Evolutionary conservation across 805 yeast species (phyloP), one percentile per base, ranked within the genome.

Genomic region (Metschnikowia picachoensis): DNA sequence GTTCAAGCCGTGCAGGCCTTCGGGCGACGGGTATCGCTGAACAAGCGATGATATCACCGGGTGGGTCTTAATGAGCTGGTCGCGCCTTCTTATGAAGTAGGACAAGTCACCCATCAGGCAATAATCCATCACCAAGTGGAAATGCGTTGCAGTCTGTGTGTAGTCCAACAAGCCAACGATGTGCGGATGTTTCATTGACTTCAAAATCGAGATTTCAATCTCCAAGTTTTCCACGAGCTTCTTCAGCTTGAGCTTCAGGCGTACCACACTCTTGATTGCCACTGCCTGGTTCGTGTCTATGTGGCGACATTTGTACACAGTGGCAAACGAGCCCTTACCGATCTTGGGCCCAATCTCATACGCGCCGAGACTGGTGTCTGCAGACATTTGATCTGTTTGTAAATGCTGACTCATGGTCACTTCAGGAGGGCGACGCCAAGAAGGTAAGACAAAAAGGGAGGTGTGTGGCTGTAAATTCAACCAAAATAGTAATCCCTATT

Each of bases 301-400:
- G 57, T 83, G 74, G 47, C 77, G 73, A 43, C 97, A 96, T 66
- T 88, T 90, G 72, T 87, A 92, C 25, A 94, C 99, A 51, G 84
- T 85, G 57, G 99, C 99, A 71, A 94, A 94, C 8, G 96, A 87
- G 30, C 99, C 99, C 58, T 87, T 82, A 20, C 99, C 99, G 44
- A 94, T 92, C 64, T 90, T 95, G 15, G 83, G 79, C 20, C 88
- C 89, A n/a, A 83, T 72, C 17, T 73, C 66, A 58, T 80, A 83
- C 41, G 67, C 64, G 6, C 82, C 83, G 11, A 49, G 46, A 8
- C 37, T 43, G 27, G 47, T 20, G 25, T 20, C 25, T 20, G 25
- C 25, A 20, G 25, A 20, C 25, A 20, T 20, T 20, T 20, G 25
- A 20, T 20, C 25, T 20, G 25, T 20, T 20, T 20, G 25, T 20